Evolutionary conservation across 495 filamentous ascomycete species (phyloP), one percentile per base, ranked within the genome.

Genomic region (Penicilliopsis zonata): DNA sequence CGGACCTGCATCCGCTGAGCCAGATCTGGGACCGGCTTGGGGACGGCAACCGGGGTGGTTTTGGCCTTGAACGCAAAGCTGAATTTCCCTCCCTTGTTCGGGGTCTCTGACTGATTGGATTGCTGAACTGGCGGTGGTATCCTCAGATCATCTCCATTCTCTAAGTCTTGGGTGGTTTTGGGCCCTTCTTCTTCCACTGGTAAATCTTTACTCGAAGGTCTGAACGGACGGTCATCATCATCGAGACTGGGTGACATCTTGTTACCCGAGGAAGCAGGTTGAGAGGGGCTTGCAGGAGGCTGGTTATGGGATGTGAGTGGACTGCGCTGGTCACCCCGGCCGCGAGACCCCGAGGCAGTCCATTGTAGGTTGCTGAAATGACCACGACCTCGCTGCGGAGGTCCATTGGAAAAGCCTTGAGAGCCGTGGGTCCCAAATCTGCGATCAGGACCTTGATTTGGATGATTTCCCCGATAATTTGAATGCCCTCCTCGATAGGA

Each of bases 31-130:
- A 67, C 82, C 5, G 78, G 72, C 38, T 85, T 81, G 3, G 81
- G 67, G 6, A 63, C 45, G 5, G 63, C 49, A 14, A 70, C 57
- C 13, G 74, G 59, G 4, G 67, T 55, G 13, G 72, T 55, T 37
- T 90, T 90, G 0, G 74, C 61, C 49, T 90, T 92, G 53, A 94
- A 78, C 9, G 83, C 80, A 53, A 94, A 94, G 44, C 82, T 86
- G 43, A 94, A 84, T 50, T 86, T 88, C 22, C 76, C 77, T 10
- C 65, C 70, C 56, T 68, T 72, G 26, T 62, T 63, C 31, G 68
- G 57, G 15, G 71, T 63, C 22, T 70, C 60, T 15, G 69, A 57
- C 4, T 59, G 52, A 10, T 63, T 52, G 9, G 67, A 50, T 37
- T 72, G 61, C 27, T 50, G 57, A 9, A 50, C 47, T 16, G 69